Evolutionary conservation across 306 rosid species (phyloP), one percentile per base, ranked within the genome.

Genomic region (Cajanus cajan): DNA sequence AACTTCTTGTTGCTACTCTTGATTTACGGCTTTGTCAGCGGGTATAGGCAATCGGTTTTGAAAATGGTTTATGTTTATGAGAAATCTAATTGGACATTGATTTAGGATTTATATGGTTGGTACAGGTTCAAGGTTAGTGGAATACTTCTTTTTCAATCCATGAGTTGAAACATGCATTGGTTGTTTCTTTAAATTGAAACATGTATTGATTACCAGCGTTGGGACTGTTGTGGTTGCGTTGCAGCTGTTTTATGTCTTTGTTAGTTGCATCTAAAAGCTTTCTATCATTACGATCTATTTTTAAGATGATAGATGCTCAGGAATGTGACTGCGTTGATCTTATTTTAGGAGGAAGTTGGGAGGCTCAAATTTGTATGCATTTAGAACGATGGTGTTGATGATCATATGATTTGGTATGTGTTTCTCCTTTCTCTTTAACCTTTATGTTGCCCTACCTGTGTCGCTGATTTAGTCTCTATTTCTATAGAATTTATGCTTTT

Each of bases 391-490:
- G 97, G 96, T 68, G 78, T 88, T 68, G 99, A 93, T 82, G 80
- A 91, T 77, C 98, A 95, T 74, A 95, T 95, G 99, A 83, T 95
- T 88, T 95, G 99, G 99, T 93, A 93, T 77, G 61, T 67, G 8
- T 44, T 79, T 75, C 78, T 82, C 79, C 67, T 48, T 79, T 51
- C 39, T 63, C 28, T 34, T 41, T 25, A 74, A 16, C 16, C 16
- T 58, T 64, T 48, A 67, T 62, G 65, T 40, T 15, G 43, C 52
- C 22, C 11, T 54, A 61, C 39, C 24, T 13, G 50, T 24, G n/a
- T 31, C 48, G 39, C 34, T 67, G 15, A 40, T 63, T n/a, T n/a
- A n/a, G n/a, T n/a, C n/a, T 28, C 31, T 28, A 3, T 28, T 28
- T 28, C 31, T 1, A 28, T 3, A 28, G 3, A 28, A 28, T 28